Evolutionary conservation across 768 basidiomycete species (phyloP), one percentile per base, ranked within the genome.

Genomic region (Termitomyces titanicus): DNA sequence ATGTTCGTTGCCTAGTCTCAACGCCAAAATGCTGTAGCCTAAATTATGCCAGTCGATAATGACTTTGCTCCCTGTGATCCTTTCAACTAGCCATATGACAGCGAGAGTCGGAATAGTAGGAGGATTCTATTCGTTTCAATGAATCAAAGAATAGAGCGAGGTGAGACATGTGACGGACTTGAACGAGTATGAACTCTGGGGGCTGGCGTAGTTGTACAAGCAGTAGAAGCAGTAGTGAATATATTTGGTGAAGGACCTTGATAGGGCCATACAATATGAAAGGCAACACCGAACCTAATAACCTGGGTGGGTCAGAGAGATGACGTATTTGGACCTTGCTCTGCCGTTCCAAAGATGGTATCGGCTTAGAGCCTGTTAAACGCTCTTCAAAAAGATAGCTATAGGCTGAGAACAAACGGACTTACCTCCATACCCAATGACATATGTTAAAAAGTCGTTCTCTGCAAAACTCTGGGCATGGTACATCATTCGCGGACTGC

Each of bases 11-110:
- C 93, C 90, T n/a, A 94, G 72, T 62, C 84, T 88, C 60, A 99
- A 70, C 1, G 88, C 89, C 46, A 99, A 81, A 44, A 98, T 94
- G 59, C 86, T 96, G 68, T 93, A 94, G 17, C 97, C 97, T 24
- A 96, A 81, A 69, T 99, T 99, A 68, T 99, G 97, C 97, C 97
- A 99, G 72, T 99, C 97, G 52, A 99, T 94, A 56, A 99, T 90
- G 61, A 99, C 76, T 63, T 90, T 92, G 61, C 87, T 88, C 3
- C 89, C 87, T 17, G 84, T 79, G 15, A 92, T 63, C 18, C 74
- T 66, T 20, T 81, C 81, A 1, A 87, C 84, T 25, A 94, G 68
- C 78, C 90, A 89, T 3, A 91, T 92, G 18, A 98, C 74, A 2
- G 87, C 86, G 17, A 99, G 81, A 0, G 95, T 95, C 1, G 97